Evolutionary conservation across 306 rosid genomes (phyloP).

Genomic region (Dalbergia cultrata): DNA sequence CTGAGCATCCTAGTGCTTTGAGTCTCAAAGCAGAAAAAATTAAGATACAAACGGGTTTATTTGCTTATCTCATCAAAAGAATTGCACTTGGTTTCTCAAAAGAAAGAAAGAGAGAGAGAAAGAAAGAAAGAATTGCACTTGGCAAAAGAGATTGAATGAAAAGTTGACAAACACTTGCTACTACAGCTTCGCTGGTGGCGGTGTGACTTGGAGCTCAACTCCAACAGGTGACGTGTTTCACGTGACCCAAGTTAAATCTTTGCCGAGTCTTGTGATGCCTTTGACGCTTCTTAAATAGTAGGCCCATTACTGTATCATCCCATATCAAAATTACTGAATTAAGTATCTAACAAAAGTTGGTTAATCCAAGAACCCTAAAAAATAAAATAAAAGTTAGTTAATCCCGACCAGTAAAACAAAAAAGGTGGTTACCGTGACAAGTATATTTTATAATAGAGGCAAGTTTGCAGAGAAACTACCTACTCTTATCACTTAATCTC

Average conservation of each 20-base stretch:
- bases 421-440: no score
- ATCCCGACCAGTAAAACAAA: no score
- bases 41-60: neutral
- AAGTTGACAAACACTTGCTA: neutral
- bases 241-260: slow-evolving; percentile 51
- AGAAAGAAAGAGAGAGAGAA: no score
- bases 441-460: no score
- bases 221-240: slow-evolving; percentile 35
- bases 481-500: no score
- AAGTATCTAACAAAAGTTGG: no score
- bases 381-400: no score
- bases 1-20: no score
- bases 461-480: no score
- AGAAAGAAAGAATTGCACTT: neutral
- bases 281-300: neutral
- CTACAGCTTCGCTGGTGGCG: neutral
- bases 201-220: slow-evolving; percentile 4
- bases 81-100: no score
- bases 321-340: neutral
- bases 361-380: no score
- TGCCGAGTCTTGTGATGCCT: neutral
- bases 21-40: neutral
- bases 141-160: neutral
- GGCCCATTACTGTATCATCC: neutral
- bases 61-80: no score